Evolutionary conservation across 2,329 filamentous ascomycete genomes (phyloP), one percentile per base, ranked within the genome.

Genomic region (Phialophora macrospora): DNA sequence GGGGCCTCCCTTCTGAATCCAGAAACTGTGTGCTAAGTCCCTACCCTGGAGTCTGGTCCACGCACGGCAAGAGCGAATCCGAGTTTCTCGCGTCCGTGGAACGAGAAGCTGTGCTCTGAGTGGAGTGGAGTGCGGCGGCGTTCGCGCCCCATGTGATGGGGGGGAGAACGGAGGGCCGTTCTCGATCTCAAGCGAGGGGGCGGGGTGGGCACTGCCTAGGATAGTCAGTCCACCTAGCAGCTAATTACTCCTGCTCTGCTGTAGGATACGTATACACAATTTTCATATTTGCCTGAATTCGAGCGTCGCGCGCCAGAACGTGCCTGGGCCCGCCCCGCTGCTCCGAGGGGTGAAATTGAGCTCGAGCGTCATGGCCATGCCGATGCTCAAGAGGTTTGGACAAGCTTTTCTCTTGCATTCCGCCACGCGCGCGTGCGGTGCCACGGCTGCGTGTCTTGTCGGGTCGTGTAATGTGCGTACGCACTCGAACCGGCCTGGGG

Each of bases 251-350:
- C 24, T 24, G 24, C 24, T n/a, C n/a, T n/a, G n/a, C n/a, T n/a
- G n/a, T n/a, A n/a, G n/a, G n/a, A n/a, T n/a, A n/a, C 38, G 38
- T 14, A 17, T 44, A 44, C 38, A 51, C 48, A 28, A 14, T 51
- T 49, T 49, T 51, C 17, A 51, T 51, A 26, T 51, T 51, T 51
- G 48, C 48, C 48, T 51, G 48, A 51, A 51, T 51, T 55, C 52
- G 28, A 30, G 9, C 12, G 32, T n/a, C n/a, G 32, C 32, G 32
- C 32, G 49, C 22, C 49, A 24, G 49, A 14, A n/a, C 4, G 32
- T 34, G 32, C 32, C 32, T 11, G 8, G 24, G 0, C 6, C 24
- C 32, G 0, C 6, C 24, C 32, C 28, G 14, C 20, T 51, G 1
- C 48, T 17, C 48, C 20, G 48, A 26, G 5, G 5, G 8, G 9